Base-by-base conservation (phyloP, 1,284 basidiomycete genomes). In the Sanghuangporus weigelae region DNA sequence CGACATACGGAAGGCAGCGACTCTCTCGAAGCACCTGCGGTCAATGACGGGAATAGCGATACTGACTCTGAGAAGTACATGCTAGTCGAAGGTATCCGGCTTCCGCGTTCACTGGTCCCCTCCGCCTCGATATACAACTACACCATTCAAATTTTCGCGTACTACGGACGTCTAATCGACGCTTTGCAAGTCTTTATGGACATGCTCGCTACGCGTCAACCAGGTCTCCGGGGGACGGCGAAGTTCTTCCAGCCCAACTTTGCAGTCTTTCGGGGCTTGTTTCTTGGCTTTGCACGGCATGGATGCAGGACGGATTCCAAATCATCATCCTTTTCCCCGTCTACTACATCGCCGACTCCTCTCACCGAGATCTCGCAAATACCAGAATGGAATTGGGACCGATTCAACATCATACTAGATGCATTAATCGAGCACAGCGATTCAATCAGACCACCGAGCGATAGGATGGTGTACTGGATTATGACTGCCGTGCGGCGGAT, bases 231-330 rank as follows among this genome's bases (percentile, higher is more conserved):
- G n/a, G 66, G 67, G 44, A 23, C 8, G 21, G 16, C 2, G 21
- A n/a, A 19, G 44, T 73, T 74, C 14, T 64, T 65, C 7, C 68
- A 70, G 48, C 80, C 85, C 0, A 82, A 78, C 1, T 67, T 83
- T 54, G 74, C 81, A 26, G 76, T 84, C 14, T 95, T 89, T 71
- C 82, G 89, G 12, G 82, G 84, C 7, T 73, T 95, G 26, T 93
- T 95, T 72, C 78, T 88, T 7, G 93, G 91, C 0, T 95, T 94
- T 72, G 77, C 81, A 7, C 81, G 83, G 12, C 85, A 91, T 67
- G 86, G 79, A 42, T 21, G 46, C 48, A 49, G 51, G 31, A n/a
- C 35, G 11, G 53, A 50, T 31, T 31, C 26, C 14, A 53, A 42
- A 19, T 21, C 44, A 7, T 46, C 21, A 7, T n/a, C 16, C 21